Evolutionary conservation across 371 early-diverging fungal genomes (phyloP).

Genomic region (Circinella umbellata): DNA sequence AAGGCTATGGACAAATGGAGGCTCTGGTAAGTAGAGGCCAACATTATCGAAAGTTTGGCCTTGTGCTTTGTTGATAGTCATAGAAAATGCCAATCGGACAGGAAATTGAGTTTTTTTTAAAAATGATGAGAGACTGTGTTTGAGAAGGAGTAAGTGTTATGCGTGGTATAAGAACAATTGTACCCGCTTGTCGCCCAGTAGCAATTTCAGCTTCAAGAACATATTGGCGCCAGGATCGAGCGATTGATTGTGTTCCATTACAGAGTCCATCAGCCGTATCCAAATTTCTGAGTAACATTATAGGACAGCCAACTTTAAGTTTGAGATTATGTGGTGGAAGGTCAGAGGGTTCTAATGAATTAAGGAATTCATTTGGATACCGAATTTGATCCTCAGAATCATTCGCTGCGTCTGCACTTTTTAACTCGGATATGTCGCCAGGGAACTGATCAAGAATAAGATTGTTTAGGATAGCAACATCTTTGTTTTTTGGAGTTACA

Average conservation of each 20-base stretch:
- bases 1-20: constrained; percentile 18
- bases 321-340: constrained; percentile 3
- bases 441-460: neutral
- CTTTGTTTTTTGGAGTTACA: constrained; percentile 1
- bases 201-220: constrained; percentile 7
- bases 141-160: neutral
- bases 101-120: neutral
- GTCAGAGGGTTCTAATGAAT: neutral
- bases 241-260: neutral
- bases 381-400: constrained; percentile 3
- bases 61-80: constrained; percentile 10
- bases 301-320: constrained; percentile 7
- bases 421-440: neutral
- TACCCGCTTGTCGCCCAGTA: neutral
- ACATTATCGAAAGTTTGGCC: constrained; percentile 1
- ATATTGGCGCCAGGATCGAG: neutral
- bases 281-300: constrained; percentile 3
- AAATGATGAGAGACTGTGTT: neutral
- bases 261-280: neutral
- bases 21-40: constrained; percentile 6
- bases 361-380: neutral
- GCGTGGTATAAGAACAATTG: neutral
- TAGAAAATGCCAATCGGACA: constrained; percentile 5
- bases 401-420: neutral
- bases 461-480: neutral